Base-by-base conservation (phyloP, 768 basidiomycete species). In the Hygrophoropsis aurantiaca region DNA sequence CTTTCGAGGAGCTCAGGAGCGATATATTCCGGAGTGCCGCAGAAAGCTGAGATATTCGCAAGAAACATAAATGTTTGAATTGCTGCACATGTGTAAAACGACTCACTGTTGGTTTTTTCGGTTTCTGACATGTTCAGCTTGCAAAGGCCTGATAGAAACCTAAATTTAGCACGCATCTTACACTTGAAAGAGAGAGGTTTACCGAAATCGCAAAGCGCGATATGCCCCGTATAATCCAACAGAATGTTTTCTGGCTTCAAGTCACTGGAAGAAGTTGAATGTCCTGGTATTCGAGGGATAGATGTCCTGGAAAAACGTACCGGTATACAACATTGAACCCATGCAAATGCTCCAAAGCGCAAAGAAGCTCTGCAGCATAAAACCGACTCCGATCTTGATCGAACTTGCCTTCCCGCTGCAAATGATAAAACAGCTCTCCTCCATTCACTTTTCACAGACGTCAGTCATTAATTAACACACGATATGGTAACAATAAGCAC, bases 251-350 rank as follows among this genome's bases (percentile, higher is more conserved):
- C 95, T 11, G 95, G 95, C 63, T 99, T 99, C 55, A 99, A 72
- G 65, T 99, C 95, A 37, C 90, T 91, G 40, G 37, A 20, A 5
- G 24, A 33, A 27, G 13, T n/a, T 53, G 13, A 53, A 40, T 6
- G 34, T 27, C 16, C 16, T 9, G 8, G 13, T 13, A 46, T 50
- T n/a, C n/a, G 23, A 49, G 39, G 34, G n/a, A 30, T 30, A 30
- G 27, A 13, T 30, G 13, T 30, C 7, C 10, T 32, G 35, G 45
- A 37, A 47, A 19, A 6, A 65, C 75, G 53, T 53, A 91, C 90
- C 94, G 90, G 70, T 98, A 98, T 30, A 99, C 92, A 25, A 99
- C 95, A 62, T 99, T 97, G 76, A 98, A 98, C 41, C 90, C 82
- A 58, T 99, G 95, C 46, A 99, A 66, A 71, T 97, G 94, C 65